Conservation (phyloP, 2,329 filamentous ascomycete species). For the Colletotrichum eleusines region DNA sequence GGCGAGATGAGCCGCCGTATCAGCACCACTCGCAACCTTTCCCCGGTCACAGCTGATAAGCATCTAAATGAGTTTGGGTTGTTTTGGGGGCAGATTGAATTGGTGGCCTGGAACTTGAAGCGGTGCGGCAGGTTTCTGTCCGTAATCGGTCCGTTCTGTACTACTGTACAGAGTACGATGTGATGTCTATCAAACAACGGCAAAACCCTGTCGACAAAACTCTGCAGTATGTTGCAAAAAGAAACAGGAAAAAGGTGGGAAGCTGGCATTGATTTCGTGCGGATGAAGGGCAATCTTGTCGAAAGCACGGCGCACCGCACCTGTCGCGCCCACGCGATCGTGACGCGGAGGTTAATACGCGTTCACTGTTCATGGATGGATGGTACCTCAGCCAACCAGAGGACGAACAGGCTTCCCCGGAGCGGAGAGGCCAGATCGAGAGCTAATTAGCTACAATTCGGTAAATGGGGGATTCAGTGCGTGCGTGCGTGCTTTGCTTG, state of each 20-base stretch:
- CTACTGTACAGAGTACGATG: no score
- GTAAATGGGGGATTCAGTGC: slow-evolving; percentile 28
- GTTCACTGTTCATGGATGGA: no score
- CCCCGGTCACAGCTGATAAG: slow-evolving; percentile 25
- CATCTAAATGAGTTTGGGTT: slow-evolving; percentile 1
- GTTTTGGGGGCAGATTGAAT: background rate
- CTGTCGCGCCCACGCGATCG: background rate
- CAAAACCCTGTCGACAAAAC: no score
- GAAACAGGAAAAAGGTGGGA: no score
- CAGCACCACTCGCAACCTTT: background rate
- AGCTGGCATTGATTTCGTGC: slow-evolving; percentile 4
- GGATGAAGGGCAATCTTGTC: slow-evolving; percentile 20
- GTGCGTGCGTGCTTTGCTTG: no score
- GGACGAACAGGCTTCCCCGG: slow-evolving; percentile 19
- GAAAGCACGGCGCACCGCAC: background rate
- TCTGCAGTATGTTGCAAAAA: background rate
- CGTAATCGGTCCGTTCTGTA: no score
- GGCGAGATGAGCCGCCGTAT: background rate
- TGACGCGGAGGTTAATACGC: background rate
- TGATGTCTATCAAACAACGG: no score
- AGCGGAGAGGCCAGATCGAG: slow-evolving; percentile 3
- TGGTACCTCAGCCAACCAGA: slow-evolving; percentile 35
- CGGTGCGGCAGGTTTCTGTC: slow-evolving; percentile 15
- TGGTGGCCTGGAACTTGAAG: background rate
- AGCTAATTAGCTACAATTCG: background rate